Evolutionary conservation across 805 yeast species (phyloP).

Genomic region (Starmerella geochares): DNA sequence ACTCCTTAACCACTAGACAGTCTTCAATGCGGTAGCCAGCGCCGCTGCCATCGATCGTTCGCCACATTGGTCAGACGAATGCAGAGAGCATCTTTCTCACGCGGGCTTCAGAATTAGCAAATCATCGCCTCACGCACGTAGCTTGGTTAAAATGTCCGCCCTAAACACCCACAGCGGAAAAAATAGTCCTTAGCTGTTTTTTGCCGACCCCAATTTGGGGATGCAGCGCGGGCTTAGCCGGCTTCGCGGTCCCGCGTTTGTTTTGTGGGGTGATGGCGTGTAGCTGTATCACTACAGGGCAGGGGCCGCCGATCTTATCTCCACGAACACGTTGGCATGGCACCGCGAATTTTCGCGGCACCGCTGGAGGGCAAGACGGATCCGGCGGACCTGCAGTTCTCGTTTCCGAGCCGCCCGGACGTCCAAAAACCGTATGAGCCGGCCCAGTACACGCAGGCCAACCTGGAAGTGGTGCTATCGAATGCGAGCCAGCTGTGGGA

Average conservation of each 20-base stretch:
- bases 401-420: constrained; percentile 14
- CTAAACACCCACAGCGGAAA: too few species aligned
- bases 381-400: constrained; percentile 11
- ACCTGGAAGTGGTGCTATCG: constrained; percentile 9
- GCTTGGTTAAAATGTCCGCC: too few species aligned
- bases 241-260: background rate
- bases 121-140: too few species aligned
- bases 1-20: too few species aligned
- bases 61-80: too few species aligned
- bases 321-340: constrained; percentile 4
- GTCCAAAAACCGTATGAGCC: constrained; percentile 13
- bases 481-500: constrained; percentile 27
- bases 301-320: constrained; percentile 9
- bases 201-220: too few species aligned
- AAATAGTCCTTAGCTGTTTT: too few species aligned
- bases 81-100: too few species aligned
- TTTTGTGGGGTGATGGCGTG: background rate
- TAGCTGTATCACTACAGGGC: constrained; percentile 2
- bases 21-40: too few species aligned
- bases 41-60: too few species aligned
- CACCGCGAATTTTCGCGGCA: constrained; percentile 10
- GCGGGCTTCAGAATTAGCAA: too few species aligned
- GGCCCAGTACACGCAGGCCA: constrained; percentile 10
- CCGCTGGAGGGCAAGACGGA: background rate
- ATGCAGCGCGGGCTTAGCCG: too few species aligned